A percentile compares a stretch with the other conserved stretches of the same genome.
Evolutionary conservation across 345 rosid genomes (phyloP).

Genomic region (Luvunga scandens): DNA sequence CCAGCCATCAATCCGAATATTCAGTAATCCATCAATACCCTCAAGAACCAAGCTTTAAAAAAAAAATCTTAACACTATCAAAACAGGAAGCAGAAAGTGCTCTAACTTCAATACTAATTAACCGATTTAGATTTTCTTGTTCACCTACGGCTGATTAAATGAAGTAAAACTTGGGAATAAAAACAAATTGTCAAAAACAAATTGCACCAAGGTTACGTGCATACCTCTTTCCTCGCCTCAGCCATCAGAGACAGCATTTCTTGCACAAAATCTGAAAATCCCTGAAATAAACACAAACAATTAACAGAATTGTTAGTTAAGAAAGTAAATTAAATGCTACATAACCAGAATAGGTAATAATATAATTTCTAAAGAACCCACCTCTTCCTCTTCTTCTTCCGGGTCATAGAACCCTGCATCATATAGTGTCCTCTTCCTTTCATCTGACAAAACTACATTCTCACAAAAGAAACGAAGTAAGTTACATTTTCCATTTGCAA

Average conservation of each 20-base stretch:
- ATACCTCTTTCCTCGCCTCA: constrained; percentile 39
- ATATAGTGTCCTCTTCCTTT: constrained; percentile 43
- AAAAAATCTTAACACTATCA: neutral
- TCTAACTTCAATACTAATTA: neutral
- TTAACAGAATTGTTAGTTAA: neutral
- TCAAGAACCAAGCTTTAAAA: no score
- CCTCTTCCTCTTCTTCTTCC: constrained; percentile 51
- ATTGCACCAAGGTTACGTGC: neutral
- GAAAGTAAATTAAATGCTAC: neutral
- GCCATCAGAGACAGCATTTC: constrained; percentile 53
- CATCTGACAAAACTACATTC: constrained; percentile 47
- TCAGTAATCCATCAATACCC: neutral
- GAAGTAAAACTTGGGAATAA: neutral
- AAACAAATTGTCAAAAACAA: neutral
- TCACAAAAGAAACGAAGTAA: neutral
- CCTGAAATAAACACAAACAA: constrained; percentile 27
- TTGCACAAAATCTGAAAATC: constrained; percentile 45
- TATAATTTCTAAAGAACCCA: neutral
- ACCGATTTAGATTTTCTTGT: neutral
- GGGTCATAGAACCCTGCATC: constrained; percentile 48
- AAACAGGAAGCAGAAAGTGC: neutral
- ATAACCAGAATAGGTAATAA: neutral
- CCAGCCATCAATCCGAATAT: no score
- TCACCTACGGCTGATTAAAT: neutral
- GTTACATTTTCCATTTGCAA: neutral